These are phyloP conservation scores for Fragaria vesca DNA, from an alignment of 306 rosid genomes.

Conservation along the genomic window DNA sequence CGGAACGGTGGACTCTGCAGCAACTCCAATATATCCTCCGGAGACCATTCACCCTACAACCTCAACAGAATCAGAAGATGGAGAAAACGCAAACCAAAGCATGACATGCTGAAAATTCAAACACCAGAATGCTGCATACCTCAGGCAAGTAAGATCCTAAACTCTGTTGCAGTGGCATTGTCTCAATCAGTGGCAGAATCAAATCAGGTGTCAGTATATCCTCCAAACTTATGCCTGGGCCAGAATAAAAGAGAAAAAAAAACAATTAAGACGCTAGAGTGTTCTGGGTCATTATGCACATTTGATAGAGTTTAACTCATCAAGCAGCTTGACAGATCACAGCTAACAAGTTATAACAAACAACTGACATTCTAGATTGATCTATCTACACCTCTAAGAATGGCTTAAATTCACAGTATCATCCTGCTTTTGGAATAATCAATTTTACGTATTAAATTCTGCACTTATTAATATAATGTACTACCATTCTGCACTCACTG, in stretches of 20 bases:
- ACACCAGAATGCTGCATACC: conserved; percentile 43
- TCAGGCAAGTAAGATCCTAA: conserved; percentile 83
- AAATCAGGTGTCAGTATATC: conserved; percentile 89
- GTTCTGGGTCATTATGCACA: neutral
- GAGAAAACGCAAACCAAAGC: neutral
- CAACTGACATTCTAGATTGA: neutral
- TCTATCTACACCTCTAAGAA: neutral
- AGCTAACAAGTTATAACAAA: neutral
- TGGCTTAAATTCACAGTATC: neutral
- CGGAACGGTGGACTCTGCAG: conserved; percentile 95
- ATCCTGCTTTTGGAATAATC: neutral
- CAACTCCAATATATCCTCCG: conserved; percentile 82
- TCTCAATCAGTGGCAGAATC: conserved; percentile 79
- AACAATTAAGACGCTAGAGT: neutral
- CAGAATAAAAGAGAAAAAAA: neutral
- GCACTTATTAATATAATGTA: neutral
- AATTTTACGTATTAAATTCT: neutral
- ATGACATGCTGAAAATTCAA: conserved; percentile 16
- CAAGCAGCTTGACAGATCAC: neutral
- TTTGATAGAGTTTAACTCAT: neutral
- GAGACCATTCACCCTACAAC: conserved; percentile 79
- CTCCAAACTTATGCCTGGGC: conserved; percentile 75
- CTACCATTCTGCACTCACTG: neutral
- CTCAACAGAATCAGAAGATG: conserved; percentile 12
- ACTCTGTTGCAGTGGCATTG: conserved; percentile 69